Evolutionary conservation across 2,329 filamentous ascomycete species (phyloP).

Genomic region (Colletotrichum sp.): DNA sequence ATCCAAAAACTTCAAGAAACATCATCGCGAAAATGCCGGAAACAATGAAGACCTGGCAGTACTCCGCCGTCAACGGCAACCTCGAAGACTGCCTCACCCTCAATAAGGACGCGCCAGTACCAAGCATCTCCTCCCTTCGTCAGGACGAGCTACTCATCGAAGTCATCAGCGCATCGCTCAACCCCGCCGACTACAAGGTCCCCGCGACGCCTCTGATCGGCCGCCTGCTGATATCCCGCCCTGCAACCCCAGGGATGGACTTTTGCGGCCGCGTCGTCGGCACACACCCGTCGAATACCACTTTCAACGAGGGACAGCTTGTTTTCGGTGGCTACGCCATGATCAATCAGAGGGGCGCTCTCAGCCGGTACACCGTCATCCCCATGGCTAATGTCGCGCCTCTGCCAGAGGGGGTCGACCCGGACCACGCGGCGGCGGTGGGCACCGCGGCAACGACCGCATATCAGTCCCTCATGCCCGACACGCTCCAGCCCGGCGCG

Average conservation of each 20-base stretch:
- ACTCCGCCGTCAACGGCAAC: background rate
- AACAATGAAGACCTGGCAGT: slow-evolving; percentile 11
- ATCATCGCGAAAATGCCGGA: background rate
- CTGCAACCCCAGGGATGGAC: slow-evolving; percentile 53
- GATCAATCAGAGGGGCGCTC: slow-evolving; percentile 18
- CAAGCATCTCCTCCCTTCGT: background rate
- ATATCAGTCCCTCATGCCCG: slow-evolving; percentile 24
- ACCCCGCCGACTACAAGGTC: slow-evolving; percentile 56
- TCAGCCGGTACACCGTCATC: slow-evolving; percentile 24
- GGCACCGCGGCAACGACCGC: slow-evolving; percentile 29
- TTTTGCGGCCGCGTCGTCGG: slow-evolving; percentile 53
- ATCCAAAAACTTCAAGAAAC: background rate
- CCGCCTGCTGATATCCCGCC: slow-evolving; percentile 29
- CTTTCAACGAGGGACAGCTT: slow-evolving; percentile 21
- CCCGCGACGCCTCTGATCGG: slow-evolving; percentile 41
- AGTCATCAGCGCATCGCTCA: slow-evolving; percentile 46
- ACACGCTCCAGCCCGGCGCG: background rate
- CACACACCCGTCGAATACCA: background rate
- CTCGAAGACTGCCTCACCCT: background rate
- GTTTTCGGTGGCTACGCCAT: slow-evolving; percentile 22
- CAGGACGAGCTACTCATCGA: slow-evolving; percentile 43
- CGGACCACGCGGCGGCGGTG: slow-evolving; percentile 26
- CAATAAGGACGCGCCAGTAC: background rate
- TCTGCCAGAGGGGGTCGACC: slow-evolving; percentile 17
- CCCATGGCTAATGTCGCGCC: background rate